Evolutionary conservation across 2,329 filamentous ascomycete genomes (phyloP), one percentile per base, ranked within the genome.

Genomic region (Xylariaceae sp.): DNA sequence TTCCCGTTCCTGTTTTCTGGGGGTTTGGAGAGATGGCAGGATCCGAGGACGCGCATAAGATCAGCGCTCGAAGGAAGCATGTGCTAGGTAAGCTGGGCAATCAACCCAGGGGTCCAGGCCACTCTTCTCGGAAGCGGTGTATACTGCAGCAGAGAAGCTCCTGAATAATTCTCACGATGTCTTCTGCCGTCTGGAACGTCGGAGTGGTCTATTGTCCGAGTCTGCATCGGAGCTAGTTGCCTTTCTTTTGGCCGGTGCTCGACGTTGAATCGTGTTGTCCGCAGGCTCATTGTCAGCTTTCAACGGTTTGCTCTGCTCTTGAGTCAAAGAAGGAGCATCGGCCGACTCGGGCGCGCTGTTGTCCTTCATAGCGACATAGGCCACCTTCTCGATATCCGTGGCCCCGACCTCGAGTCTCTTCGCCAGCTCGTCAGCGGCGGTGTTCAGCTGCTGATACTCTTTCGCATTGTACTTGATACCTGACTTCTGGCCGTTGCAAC

Each of bases 401-500:
- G 86, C 86, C 37, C 73, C 76, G 0, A 85, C 81, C 3, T 71
- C 74, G 6, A 89, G 75, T 51, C 82, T 77, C 52, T 74, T 68
- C 49, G 74, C 70, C 52, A 88, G 64, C 18, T 68, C 65, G 10
- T 72, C 70, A 0, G 80, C 77, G 55, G 73, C 70, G 3, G 70
- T 68, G 42, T 78, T 76, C 23, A 93, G 71, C n/a, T 75, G 72
- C 47, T 75, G 72, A 66, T 92, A 93, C 73, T 92, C 89, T 65
- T 85, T 85, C 17, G 75, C 72, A 48, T 79, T 87, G 73, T 94
- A 94, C 73, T 86, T 88, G 71, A 90, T 86, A 23, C 76, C 73
- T 0, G 68, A 73, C 56, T 76, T 79, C 47, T 76, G 74, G 0
- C 79, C 78, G n/a, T 73, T 71, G 69, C 81, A 83, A 67, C 83